Percentiles rank a stretch among this genome's conserved stretches.
Conservation (phyloP, 2,329 filamentous ascomycete species). For the Neoscytalidium dimidiatum region DNA sequence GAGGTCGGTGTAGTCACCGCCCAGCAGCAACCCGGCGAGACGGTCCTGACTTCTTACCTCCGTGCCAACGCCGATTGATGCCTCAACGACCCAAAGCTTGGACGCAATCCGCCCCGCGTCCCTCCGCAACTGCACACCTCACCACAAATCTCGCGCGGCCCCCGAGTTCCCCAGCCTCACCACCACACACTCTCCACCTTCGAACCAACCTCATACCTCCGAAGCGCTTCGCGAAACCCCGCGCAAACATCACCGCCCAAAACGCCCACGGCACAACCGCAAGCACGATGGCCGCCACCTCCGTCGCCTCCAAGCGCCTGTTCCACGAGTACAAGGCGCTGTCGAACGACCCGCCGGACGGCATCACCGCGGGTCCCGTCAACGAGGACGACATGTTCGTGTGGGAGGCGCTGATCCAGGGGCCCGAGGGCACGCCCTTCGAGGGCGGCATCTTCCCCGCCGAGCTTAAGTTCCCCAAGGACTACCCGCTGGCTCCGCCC, state of each 20-base stretch:
- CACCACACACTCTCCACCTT: not conserved
- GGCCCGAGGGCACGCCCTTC: constrained; percentile 92
- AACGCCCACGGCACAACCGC: not conserved
- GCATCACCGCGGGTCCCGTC: constrained; percentile 91
- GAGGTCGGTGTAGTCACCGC: no score
- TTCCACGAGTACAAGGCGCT: constrained; percentile 96
- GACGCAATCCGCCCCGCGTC: not conserved
- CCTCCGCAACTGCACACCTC: not conserved
- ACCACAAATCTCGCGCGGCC: not conserved
- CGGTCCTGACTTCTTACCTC: not conserved
- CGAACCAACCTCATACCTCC: no score
- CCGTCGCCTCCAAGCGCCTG: constrained; percentile 71
- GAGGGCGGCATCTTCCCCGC: constrained; percentile 95
- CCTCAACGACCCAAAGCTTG: not conserved
- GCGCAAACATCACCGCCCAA: not conserved
- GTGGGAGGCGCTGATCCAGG: constrained; percentile 96
- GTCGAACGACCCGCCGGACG: constrained; percentile 93
- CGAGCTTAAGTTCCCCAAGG: constrained; percentile 75
- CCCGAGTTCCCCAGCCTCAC: not conserved
- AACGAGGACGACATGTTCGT: constrained; percentile 92
- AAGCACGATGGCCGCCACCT: constrained; percentile 44
- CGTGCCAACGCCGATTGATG: constrained; percentile 3
- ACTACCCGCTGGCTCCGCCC: constrained; percentile 86
- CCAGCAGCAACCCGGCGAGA: not conserved
- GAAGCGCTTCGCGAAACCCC: not conserved